Evolutionary conservation across 2,329 filamentous ascomycete genomes (phyloP), one percentile per base, ranked within the genome.

Genomic region (Cordyceps javanica): DNA sequence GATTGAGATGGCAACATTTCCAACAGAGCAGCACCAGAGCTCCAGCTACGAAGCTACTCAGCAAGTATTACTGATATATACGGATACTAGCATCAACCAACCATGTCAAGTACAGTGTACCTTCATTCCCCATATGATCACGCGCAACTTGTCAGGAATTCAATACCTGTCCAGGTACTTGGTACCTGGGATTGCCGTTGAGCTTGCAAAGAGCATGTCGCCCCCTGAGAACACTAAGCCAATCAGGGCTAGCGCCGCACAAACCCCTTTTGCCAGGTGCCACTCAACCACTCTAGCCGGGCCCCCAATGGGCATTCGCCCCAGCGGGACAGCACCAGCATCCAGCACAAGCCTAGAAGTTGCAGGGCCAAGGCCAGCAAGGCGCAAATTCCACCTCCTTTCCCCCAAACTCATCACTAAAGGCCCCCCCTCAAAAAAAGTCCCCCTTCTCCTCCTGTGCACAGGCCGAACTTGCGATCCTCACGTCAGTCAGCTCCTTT

Each of bases 211-310:
- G 3, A 41, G n/a, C 30, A 41, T 68, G 64, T 59, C 59, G 62
- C 60, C 61, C 62, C 60, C 61, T 59, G 59, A 57, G 50, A 26
- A 36, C 14, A 38, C 66, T 67, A 70, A 58, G n/a, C 64, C 60
- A 9, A 60, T 62, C 21, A 3, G 61, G 67, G 21, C 46, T 71
- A 69, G 68, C 56, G 51, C 44, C 38, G 51, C 55, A 64, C 59
- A 65, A 68, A 68, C 69, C 69, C 69, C 68, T 71, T 70, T 70
- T 64, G 54, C 60, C 65, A 41, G 57, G 57, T 42, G 57, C 57
- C 57, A 59, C 57, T 53, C n/a, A 26, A 25, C 21, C 41, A 14
- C 36, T 44, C 41, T 44, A 41, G 34, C 48, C 39, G 16, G 19
- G 25, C n/a, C 39, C 48, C 25, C 58, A 6, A 6, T 32, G 11